Conservation (phyloP, 2,329 filamentous ascomycete genomes). For the Fusarium oxysporum region DNA sequence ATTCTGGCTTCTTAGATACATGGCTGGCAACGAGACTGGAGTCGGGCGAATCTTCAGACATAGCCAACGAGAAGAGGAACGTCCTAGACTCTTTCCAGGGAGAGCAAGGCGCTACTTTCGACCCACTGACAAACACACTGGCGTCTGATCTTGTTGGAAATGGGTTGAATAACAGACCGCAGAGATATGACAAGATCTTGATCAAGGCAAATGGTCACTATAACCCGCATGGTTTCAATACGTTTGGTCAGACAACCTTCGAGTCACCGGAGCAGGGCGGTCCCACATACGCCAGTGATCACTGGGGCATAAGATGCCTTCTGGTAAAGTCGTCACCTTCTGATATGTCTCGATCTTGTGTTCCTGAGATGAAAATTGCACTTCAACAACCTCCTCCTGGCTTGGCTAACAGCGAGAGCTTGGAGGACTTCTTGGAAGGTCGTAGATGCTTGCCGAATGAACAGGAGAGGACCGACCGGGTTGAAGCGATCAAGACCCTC, state of each 20-base stretch:
- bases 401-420: constrained; percentile 48
- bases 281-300: constrained; percentile 61
- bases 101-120: constrained; percentile 74
- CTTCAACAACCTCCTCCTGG: constrained; percentile 45
- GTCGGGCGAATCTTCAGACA: constrained; percentile 54
- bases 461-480: constrained; percentile 56
- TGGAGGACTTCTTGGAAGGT: constrained; percentile 54
- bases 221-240: constrained; percentile 60
- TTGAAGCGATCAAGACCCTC: constrained; percentile 59
- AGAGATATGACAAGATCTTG: constrained; percentile 74
- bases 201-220: constrained; percentile 56
- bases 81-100: constrained; percentile 61
- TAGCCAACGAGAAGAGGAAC: constrained; percentile 40
- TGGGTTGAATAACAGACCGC: constrained; percentile 65
- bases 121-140: constrained; percentile 67
- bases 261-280: neutral
- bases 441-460: constrained; percentile 60
- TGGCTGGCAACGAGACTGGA: constrained; percentile 62
- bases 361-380: constrained; percentile 42
- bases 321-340: constrained; percentile 41
- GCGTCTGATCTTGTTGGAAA: constrained; percentile 62
- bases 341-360: neutral
- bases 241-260: constrained; percentile 60
- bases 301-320: constrained; percentile 67
- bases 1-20: constrained; percentile 62